Evolutionary conservation across 495 filamentous ascomycete genomes (phyloP), one percentile per base, ranked within the genome.

Genomic region (Daldinia caldariorum): DNA sequence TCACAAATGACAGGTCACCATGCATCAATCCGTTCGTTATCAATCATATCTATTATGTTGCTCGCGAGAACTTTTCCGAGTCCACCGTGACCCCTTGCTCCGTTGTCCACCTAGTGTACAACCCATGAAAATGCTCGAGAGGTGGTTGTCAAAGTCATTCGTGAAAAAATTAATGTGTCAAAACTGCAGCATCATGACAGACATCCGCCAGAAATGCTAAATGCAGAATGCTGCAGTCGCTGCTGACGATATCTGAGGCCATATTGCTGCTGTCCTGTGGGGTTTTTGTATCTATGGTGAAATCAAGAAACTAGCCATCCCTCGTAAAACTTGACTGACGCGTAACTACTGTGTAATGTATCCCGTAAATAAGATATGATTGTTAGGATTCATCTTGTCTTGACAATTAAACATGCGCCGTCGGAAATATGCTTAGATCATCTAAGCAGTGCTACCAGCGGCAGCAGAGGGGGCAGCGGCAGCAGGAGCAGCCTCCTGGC

Each of bases 401-500:
- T 55, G 56, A 16, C 53, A 63, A 67, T 63, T 50, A 61, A 61
- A 56, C 43, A 26, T 49, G 66, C 64, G 64, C 69, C 66, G 39
- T 72, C 63, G 63, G 53, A 63, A 49, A 38, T 47, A 37, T 66
- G 49, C 51, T 65, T 53, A 63, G 55, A 38, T 8, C 12, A 66
- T 64, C 67, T 76, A 78, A 61, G 74, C 76, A 58, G 74, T 75
- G 20, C 61, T 50, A 55, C 63, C 70, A 38, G 71, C 71, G 67
- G 79, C 78, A 38, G 76, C 79, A 34, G 71, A 71, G 66, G 79
- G 1, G 26, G 65, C 70, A 38, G 71, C 71, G 67, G 79, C 78
- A 35, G 76, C 79, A 34, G 71, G 73, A 66, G 79, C 78, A 35
- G 76, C 79, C 73, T 77, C 77, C 61, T 85, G 79, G 35, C 79